Conservation (phyloP, 768 basidiomycete genomes). For the Podaxis mareebaensis region DNA sequence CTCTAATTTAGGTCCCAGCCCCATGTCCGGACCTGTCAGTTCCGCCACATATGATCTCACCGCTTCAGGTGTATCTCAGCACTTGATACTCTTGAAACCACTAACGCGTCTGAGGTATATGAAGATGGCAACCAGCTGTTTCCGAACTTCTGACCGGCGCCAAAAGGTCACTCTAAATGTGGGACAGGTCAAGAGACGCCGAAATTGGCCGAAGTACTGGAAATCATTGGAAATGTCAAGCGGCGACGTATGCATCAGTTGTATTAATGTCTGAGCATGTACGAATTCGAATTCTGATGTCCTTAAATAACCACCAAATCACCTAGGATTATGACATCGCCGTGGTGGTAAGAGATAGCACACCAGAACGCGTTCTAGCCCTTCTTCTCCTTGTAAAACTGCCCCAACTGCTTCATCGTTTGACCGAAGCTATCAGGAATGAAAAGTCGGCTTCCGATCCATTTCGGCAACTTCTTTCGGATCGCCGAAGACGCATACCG, state of each 20-base stretch:
- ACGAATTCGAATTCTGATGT: background rate
- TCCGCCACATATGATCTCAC: background rate
- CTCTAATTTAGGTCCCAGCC: constrained; percentile 13
- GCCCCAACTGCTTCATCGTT: constrained; percentile 64
- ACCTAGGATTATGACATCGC: background rate
- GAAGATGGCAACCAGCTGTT: background rate
- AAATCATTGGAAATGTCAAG: background rate
- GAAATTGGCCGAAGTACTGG: no score
- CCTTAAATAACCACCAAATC: background rate
- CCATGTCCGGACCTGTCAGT: background rate
- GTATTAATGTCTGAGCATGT: background rate
- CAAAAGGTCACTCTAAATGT: background rate
- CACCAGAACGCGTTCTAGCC: background rate
- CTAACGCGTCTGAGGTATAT: background rate
- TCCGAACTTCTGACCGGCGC: background rate
- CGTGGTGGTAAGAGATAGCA: background rate
- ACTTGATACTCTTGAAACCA: background rate
- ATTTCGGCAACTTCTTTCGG: constrained; percentile 80
- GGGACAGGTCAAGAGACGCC: no score
- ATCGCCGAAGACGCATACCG: constrained; percentile 76
- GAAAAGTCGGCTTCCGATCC: constrained; percentile 72
- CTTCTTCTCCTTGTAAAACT: constrained; percentile 67
- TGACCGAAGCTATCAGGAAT: constrained; percentile 70
- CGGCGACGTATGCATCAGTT: background rate
- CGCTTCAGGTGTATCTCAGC: background rate